These are phyloP conservation scores for Plasmodium berghei DNA, from an alignment of 169 alveolate species.

Conservation along the genomic window DNA sequence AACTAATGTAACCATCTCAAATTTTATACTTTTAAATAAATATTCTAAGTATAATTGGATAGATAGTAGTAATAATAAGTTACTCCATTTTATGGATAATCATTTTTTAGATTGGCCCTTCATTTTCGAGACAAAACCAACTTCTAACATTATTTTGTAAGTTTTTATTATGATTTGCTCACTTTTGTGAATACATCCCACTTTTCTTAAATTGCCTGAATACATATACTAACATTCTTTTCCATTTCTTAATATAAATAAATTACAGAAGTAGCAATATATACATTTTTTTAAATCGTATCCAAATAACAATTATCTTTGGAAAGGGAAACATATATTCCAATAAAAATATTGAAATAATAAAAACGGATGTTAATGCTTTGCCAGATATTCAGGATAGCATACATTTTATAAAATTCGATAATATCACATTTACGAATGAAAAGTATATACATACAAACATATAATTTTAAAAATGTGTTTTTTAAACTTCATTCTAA, in stretches of 20 bases:
- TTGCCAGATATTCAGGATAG: too few relatives aligned
- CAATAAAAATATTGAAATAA: background rate
- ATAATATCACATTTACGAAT: constrained; percentile 45
- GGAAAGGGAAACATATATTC: constrained; percentile 57
- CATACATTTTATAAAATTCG: background rate
- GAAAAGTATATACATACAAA: constrained; percentile 17
- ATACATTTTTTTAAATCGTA: constrained; percentile 43
- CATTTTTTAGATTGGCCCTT: too few relatives aligned
- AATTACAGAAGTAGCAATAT: constrained; percentile 17
- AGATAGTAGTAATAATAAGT: too few relatives aligned
- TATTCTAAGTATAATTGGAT: constrained; percentile 9
- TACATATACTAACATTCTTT: too few relatives aligned
- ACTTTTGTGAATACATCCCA: background rate
- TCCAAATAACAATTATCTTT: constrained; percentile 52
- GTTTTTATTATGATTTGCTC: too few relatives aligned
- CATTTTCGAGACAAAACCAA: too few relatives aligned
- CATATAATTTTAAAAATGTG: background rate
- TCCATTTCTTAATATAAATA: too few relatives aligned
- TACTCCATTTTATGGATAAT: too few relatives aligned
- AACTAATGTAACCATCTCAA: background rate
- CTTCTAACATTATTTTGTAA: too few relatives aligned
- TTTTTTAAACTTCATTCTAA: background rate
- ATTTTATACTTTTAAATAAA: constrained; percentile 11
- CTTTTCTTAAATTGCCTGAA: constrained; percentile 1
- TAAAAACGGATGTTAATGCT: too few relatives aligned